Conservation (phyloP, 2,329 filamentous ascomycete species). For the Ophioceras dolichostomum region DNA sequence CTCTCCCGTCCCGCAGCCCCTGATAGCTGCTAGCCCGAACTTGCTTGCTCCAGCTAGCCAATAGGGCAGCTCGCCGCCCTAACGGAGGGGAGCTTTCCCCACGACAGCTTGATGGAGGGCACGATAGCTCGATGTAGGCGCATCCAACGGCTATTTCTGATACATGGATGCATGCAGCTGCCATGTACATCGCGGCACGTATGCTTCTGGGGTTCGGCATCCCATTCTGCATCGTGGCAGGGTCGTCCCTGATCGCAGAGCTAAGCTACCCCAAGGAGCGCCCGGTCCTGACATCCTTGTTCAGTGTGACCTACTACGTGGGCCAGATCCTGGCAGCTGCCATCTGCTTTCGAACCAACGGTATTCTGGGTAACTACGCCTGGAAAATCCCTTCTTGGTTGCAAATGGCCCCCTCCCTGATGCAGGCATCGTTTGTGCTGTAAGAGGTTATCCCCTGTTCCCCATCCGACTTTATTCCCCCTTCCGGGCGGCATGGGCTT, state of each 20-base stretch:
- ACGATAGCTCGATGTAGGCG: too few relatives aligned
- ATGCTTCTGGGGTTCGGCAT: slow-evolving; percentile 49
- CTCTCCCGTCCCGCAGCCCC: too few relatives aligned
- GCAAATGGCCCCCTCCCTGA: slow-evolving; percentile 24
- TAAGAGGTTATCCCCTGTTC: too few relatives aligned
- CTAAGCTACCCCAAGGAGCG: slow-evolving; percentile 49
- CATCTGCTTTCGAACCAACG: slow-evolving; percentile 34
- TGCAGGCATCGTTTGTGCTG: slow-evolving; percentile 29
- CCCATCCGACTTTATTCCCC: too few relatives aligned
- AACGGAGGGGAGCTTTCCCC: too few relatives aligned
- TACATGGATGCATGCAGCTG: slow-evolving; percentile 8
- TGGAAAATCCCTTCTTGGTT: slow-evolving; percentile 22
- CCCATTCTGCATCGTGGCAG: slow-evolving; percentile 44
- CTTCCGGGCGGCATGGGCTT: too few relatives aligned
- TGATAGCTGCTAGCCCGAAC: too few relatives aligned
- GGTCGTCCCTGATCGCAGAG: slow-evolving; percentile 45
- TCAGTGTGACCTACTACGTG: slow-evolving; percentile 41
- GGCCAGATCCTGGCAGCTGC: slow-evolving; percentile 36
- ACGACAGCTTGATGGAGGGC: too few relatives aligned
- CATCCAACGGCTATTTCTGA: neutral
- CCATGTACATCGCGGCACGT: slow-evolving; percentile 48
- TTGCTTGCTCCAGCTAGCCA: too few relatives aligned
- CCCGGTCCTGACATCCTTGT: slow-evolving; percentile 42
- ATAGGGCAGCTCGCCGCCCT: too few relatives aligned
- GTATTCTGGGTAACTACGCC: slow-evolving; percentile 22